phyloP scores from a whole-genome alignment of 2,329 filamentous ascomycete genomes.

The Penicillium fuscoglaucum region DNA sequence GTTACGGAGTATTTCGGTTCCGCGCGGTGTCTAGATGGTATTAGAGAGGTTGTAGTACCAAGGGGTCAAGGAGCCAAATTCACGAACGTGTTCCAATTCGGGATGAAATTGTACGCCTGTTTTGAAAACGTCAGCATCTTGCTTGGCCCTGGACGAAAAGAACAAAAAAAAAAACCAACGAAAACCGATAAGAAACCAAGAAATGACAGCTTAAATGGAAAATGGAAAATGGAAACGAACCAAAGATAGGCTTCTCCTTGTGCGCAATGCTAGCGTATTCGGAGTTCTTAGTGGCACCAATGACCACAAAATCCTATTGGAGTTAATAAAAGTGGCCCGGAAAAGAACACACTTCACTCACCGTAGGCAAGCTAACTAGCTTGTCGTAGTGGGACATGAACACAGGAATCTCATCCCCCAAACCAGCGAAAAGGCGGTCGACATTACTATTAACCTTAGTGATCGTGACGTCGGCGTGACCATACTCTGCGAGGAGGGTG shows the following conservation, averaged over 20 bases:
- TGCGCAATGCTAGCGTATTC: conserved; percentile 71
- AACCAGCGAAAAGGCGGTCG: conserved; percentile 74
- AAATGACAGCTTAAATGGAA: background rate
- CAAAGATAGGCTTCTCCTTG: conserved; percentile 51
- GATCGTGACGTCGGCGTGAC: conserved; percentile 66
- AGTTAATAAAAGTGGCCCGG: conserved; percentile 4
- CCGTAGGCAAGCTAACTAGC: conserved; percentile 66
- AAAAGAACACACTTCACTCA: conserved; percentile 2
- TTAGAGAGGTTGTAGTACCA: conserved; percentile 2
- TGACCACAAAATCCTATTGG: conserved; percentile 62
- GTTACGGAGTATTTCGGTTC: conserved; percentile 72
- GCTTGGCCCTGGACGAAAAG: background rate
- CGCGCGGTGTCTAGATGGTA: conserved; percentile 49
- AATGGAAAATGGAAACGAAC: conserved; percentile 3
- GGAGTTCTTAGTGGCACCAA: conserved; percentile 75
- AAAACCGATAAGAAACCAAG: too few species aligned
- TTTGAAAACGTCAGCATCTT: conserved; percentile 5
- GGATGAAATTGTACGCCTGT: conserved; percentile 80
- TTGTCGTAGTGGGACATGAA: conserved; percentile 94
- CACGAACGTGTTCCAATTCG: conserved; percentile 60
- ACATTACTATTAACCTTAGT: conserved; percentile 60
- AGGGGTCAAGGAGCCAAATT: background rate
- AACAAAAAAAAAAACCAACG: too few species aligned
- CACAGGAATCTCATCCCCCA: conserved; percentile 69
- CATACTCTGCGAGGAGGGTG: conserved; percentile 57